Evolutionary conservation across 768 basidiomycete genomes (phyloP), one percentile per base, ranked within the genome.

Genomic region (Leucosporidium creatinivorum): DNA sequence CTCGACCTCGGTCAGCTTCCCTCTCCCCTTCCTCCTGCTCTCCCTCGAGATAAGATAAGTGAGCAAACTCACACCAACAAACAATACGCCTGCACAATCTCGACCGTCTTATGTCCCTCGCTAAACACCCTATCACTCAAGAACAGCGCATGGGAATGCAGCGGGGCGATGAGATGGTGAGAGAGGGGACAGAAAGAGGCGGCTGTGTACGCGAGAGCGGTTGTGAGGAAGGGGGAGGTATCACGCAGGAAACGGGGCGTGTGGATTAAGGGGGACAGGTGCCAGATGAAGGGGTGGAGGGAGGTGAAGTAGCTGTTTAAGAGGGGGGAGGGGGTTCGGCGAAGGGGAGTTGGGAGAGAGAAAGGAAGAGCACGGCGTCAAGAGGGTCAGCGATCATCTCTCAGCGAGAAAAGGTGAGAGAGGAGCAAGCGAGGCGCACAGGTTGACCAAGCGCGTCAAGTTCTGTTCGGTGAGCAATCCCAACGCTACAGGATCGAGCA

Each of bases 71-170:
- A 65, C 54, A 66, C 65, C 52, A 69, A 65, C 21, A 70, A 17
- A 28, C 66, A 47, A 54, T 61, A 70, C 19, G 62, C 69, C 62
- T 70, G 65, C 13, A 66, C 62, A n/a, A 66, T 70, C 44, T 70
- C 69, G 6, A 66, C 36, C 21, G 58, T 63, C 36, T 70, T 70
- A 30, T 65, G 44, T n/a, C 69, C 69, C 21, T 70, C 62, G 1
- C 58, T 39, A 62, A 60, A 70, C 0, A 70, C 62, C 51, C 65
- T 26, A 36, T 55, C 58, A 4, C 39, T 55, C 30, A 70, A 62
- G 3, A 49, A 25, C 48, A 56, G 52, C 33, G 54, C 26, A 33
- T 70, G 69, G 1, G 56, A 48, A 30, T 66, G 59, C 28, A 70
- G 39, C 2, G 58, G 30, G 1, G 47, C 47, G 30, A 70, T 49